These are phyloP conservation scores for Ballota nigra DNA, from an alignment of 257 asterid genomes.

Conservation along the genomic window DNA sequence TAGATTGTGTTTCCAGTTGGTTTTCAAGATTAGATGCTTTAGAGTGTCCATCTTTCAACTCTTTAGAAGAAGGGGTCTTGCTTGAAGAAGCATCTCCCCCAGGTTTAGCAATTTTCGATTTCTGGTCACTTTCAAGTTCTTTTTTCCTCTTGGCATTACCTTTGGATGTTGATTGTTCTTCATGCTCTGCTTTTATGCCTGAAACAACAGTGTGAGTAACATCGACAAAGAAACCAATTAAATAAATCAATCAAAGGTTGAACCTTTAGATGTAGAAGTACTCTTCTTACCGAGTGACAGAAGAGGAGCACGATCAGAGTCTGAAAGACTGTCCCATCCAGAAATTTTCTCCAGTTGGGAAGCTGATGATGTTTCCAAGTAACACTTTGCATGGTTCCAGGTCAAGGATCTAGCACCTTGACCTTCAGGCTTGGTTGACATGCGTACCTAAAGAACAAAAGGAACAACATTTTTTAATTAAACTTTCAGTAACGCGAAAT, in stretches of 20 bases:
- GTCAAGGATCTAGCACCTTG: conserved; percentile 66
- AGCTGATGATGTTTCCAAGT: conserved; percentile 51
- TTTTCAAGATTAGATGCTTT: conserved; percentile 41
- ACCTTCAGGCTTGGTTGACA: conserved; percentile 82
- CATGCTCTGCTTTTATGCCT: conserved; percentile 41
- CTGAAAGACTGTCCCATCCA: conserved; percentile 72
- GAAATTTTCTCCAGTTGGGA: conserved; percentile 56
- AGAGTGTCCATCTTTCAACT: conserved; percentile 30
- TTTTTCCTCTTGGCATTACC: conserved; percentile 68
- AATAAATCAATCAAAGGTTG: neutral
- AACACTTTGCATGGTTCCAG: conserved; percentile 95
- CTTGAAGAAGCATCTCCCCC: conserved; percentile 37
- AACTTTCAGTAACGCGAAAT: neutral
- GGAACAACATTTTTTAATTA: neutral
- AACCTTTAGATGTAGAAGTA: conserved; percentile 54
- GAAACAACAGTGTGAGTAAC: conserved; percentile 14
- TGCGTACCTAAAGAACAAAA: conserved; percentile 54
- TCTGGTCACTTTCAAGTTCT: conserved; percentile 40
- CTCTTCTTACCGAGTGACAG: conserved; percentile 48
- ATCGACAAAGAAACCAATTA: neutral
- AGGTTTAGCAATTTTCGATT: conserved; percentile 52
- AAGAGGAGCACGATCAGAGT: conserved; percentile 54
- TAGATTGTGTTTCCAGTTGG: conserved; percentile 72
- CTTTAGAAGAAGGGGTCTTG: conserved; percentile 30
- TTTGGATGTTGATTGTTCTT: conserved; percentile 53